A percentile compares a stretch with the other conserved stretches of the same genome.
Conservation (phyloP, 2,329 filamentous ascomycete species). For the Helotiales sp. region DNA sequence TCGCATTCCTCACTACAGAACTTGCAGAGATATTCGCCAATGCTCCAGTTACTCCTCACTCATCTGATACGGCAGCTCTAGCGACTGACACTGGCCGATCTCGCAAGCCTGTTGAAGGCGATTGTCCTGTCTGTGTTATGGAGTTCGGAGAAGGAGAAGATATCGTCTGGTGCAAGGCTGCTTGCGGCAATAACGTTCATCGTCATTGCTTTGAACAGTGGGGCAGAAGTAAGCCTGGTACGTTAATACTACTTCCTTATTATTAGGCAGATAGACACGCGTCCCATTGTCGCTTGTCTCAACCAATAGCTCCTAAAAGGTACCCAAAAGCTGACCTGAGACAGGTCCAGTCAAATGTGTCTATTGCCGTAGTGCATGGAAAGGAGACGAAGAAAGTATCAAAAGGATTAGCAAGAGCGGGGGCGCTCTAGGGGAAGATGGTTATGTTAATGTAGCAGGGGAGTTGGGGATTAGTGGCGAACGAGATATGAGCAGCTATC, state of each 20-base stretch:
- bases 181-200: constrained; percentile 63
- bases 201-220: constrained; percentile 54
- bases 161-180: constrained; percentile 57
- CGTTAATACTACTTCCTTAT: too few species aligned
- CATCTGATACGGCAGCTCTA: constrained; percentile 36
- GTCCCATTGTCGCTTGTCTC: too few species aligned
- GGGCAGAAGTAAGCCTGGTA: constrained; percentile 46
- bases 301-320: too few species aligned
- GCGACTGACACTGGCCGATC: constrained; percentile 44
- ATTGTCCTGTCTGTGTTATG: constrained; percentile 64
- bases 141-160: constrained; percentile 48
- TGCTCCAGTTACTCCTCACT: constrained; percentile 49
- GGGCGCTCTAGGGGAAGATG: constrained; percentile 46
- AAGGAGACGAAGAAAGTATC: constrained; percentile 43
- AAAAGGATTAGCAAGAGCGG: constrained; percentile 45
- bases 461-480: constrained; percentile 56
- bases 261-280: too few species aligned
- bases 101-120: constrained; percentile 59
- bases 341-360: constrained; percentile 52
- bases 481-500: constrained; percentile 46
- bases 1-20: constrained; percentile 59
- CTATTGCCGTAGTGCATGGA: constrained; percentile 60
- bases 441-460: constrained; percentile 61
- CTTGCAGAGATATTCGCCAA: constrained; percentile 54
- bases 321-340: constrained; percentile 23